Evolutionary conservation across 1,284 basidiomycete genomes (phyloP), one percentile per base, ranked within the genome.

Genomic region (Moesziomyces sp.): DNA sequence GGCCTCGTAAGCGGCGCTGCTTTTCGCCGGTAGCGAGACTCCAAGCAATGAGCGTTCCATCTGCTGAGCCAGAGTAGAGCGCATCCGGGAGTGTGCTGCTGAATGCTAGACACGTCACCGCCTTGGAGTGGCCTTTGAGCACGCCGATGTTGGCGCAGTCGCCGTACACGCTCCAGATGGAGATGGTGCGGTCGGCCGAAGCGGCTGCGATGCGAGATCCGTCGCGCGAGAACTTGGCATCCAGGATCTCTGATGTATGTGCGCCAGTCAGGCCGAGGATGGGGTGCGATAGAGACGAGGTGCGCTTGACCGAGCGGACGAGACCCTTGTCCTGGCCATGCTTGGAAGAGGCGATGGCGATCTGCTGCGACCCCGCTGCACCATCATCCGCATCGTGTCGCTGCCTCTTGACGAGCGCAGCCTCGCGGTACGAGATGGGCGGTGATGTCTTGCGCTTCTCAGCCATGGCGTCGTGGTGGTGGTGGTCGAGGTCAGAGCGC

Each of bases 1-100:
- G 83, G 1, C 77, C 79, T 10, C 83, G 63, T 35, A 83, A 59
- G 8, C 83, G 58, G 13, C 83, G 70, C 44, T 76, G 24, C 55
- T 83, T 81, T 33, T 78, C 70, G 1, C 81, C 81, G 3, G 77
- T 76, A 3, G 52, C 38, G 4, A 73, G 28, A 43, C 74, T 66
- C 80, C 83, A 84, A 10, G 64, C 70, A 48, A 82, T 81, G 42
- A 84, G 49, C 3, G 81, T 84, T 5, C 64, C 67, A 51, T 84
- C 83, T 2, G 81, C 83, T n/a, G 83, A 84, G 18, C 70, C 81
- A 13, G 77, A 78, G 52, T 76, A 80, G 45, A 81, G 76, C 10
- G 58, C 59, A 48, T 74, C 73, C 11, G 49, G 24, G n/a, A 61
- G 54, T 24, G 33, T 60, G 50, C 58, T 62, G 49, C 70, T 74